These are phyloP conservation scores for Phoma herbarum DNA, from an alignment of 2,329 filamentous ascomycete genomes.

Conservation along the genomic window DNA sequence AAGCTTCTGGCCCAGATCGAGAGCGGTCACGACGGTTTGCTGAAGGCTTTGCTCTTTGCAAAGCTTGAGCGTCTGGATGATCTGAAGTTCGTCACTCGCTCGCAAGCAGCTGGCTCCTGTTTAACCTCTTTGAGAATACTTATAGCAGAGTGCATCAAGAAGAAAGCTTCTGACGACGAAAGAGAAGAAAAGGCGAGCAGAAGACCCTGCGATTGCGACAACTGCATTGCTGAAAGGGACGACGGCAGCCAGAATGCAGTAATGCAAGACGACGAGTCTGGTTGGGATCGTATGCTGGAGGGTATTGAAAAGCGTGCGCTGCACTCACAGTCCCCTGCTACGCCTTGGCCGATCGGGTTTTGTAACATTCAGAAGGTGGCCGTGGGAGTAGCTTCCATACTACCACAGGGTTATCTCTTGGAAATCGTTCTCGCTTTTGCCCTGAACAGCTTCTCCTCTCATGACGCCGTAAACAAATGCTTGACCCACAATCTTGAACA, in stretches of 20 bases:
- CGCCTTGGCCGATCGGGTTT: background rate
- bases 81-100: constrained; percentile 5
- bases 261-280: background rate
- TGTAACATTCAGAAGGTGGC: background rate
- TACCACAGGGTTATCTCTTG: background rate
- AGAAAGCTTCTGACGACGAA: background rate
- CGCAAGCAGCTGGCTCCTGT: background rate
- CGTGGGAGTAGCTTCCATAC: background rate
- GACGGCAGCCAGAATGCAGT: background rate
- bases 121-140: background rate
- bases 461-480: constrained; percentile 22
- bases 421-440: background rate
- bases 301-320: background rate
- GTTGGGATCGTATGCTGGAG: background rate
- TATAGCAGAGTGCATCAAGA: constrained; percentile 1
- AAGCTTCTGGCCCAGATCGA: constrained; percentile 6
- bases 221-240: background rate
- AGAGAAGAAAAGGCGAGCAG: background rate
- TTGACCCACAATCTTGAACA: constrained; percentile 18
- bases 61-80: constrained; percentile 5
- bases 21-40: constrained; percentile 7
- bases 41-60: constrained; percentile 16
- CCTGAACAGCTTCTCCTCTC: constrained; percentile 13
- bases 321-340: background rate
- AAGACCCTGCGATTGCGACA: background rate